Conservation (phyloP, 495 filamentous ascomycete species). For the Aspergillus asperescens region DNA sequence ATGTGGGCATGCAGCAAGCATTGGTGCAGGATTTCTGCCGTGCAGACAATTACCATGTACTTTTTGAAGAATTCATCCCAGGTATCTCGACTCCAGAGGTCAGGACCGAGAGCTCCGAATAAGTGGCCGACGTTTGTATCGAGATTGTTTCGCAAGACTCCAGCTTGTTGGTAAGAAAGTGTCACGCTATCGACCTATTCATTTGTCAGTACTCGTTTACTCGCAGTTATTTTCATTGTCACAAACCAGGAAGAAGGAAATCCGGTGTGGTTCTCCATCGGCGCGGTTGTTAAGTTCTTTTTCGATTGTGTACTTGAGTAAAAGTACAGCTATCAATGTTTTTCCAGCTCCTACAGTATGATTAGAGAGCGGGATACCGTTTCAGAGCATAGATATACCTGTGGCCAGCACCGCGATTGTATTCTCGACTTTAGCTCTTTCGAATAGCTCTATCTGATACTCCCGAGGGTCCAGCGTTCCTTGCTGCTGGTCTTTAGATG, state of each 20-base stretch:
- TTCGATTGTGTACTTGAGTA: constrained; percentile 72
- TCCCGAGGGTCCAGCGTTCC: constrained; percentile 69
- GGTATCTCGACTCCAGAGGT: constrained; percentile 58
- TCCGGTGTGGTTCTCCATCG: constrained; percentile 52
- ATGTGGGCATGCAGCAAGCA: constrained; percentile 79
- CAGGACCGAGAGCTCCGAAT: constrained; percentile 66
- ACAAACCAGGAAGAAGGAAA: constrained; percentile 76
- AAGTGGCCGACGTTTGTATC: constrained; percentile 74
- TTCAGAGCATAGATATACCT: constrained; percentile 39
- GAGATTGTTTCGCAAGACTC: constrained; percentile 77
- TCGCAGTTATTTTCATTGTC: neutral
- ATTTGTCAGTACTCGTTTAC: neutral
- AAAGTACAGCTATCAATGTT: constrained; percentile 86
- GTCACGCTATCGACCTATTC: constrained; percentile 82
- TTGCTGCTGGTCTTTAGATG: constrained; percentile 33
- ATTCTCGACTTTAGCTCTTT: constrained; percentile 79
- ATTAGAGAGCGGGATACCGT: neutral
- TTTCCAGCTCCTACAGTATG: constrained; percentile 74
- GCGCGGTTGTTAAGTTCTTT: constrained; percentile 70
- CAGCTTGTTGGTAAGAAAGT: constrained; percentile 84
- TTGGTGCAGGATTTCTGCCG: constrained; percentile 76
- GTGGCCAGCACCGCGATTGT: constrained; percentile 96
- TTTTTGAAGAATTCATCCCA: constrained; percentile 65
- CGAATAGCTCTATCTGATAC: constrained; percentile 90
- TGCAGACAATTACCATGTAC: constrained; percentile 90